These are phyloP conservation scores for Diplocarpon rosae DNA, from an alignment of 2,329 filamentous ascomycete species.

Conservation along the genomic window DNA sequence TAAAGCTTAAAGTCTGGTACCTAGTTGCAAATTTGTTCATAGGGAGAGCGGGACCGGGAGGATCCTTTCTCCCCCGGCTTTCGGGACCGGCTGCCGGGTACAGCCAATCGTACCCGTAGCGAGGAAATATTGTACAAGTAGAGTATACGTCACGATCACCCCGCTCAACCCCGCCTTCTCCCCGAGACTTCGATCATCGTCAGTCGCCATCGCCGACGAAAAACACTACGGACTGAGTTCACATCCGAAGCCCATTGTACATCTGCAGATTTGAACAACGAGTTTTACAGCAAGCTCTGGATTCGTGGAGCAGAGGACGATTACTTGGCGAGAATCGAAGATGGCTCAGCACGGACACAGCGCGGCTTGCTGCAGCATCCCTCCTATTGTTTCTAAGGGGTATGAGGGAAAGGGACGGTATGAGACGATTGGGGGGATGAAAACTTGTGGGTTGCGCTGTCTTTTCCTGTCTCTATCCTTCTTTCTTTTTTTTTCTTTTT, in stretches of 20 bases:
- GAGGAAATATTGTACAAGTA: not conserved
- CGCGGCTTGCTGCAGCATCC: slow-evolving; percentile 46
- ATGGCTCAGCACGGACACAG: slow-evolving; percentile 35
- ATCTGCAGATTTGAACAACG: too few relatives aligned
- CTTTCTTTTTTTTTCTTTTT: not conserved
- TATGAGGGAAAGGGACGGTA: slow-evolving; percentile 47
- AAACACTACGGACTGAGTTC: too few relatives aligned
- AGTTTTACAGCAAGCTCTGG: too few relatives aligned
- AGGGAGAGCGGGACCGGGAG: too few relatives aligned
- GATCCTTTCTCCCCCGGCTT: too few relatives aligned
- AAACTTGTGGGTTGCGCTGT: slow-evolving; percentile 34
- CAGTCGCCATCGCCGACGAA: too few relatives aligned
- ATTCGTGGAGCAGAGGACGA: not conserved
- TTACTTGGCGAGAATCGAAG: not conserved
- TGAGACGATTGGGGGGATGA: slow-evolving; percentile 43
- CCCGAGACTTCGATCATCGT: too few relatives aligned
- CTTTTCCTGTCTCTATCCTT: not conserved
- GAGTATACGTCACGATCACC: not conserved
- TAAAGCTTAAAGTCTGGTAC: too few relatives aligned
- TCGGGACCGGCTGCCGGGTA: too few relatives aligned
- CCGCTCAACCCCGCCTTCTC: too few relatives aligned
- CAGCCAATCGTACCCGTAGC: not conserved
- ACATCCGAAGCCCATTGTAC: too few relatives aligned
- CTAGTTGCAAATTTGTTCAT: too few relatives aligned
- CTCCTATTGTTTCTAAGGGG: slow-evolving; percentile 43